A percentile compares a stretch with the other conserved stretches of the same genome.
phyloP scores from a whole-genome alignment of 768 basidiomycete species.

The Russula griseocarnosa region DNA sequence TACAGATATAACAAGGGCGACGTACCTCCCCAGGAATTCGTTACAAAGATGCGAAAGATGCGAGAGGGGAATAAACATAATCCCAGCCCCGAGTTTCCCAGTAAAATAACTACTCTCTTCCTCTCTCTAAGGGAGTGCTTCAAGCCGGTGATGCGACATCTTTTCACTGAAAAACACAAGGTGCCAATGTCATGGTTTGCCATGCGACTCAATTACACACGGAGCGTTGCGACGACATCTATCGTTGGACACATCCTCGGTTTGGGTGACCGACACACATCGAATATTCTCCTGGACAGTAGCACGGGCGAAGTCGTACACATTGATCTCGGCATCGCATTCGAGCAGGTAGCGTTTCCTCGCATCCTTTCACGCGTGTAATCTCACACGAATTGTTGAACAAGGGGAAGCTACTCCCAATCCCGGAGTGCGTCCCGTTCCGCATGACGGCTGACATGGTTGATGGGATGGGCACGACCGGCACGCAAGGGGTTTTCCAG shows the following conservation, averaged over 20 bases:
- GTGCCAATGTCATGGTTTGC: conserved; percentile 88
- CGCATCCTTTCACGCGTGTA: not conserved
- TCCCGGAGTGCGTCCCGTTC: conserved; percentile 92
- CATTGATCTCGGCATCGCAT: conserved; percentile 95
- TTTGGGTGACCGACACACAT: conserved; percentile 86
- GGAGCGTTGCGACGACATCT: conserved; percentile 89
- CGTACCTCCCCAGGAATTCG: conserved; percentile 36
- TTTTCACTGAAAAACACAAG: conserved; percentile 88
- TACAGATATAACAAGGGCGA: conserved; percentile 67
- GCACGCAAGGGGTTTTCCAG: conserved; percentile 91
- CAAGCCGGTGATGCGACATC: conserved; percentile 89
- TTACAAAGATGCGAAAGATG: conserved; percentile 33
- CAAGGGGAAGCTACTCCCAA: conserved; percentile 71
- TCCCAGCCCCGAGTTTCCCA: conserved; percentile 26
- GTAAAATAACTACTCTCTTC: conserved; percentile 35
- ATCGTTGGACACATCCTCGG: conserved; percentile 93
- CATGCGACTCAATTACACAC: conserved; percentile 83
- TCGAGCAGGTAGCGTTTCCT: conserved; percentile 70
- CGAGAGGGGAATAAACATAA: conserved; percentile 35
- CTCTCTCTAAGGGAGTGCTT: conserved; percentile 40
- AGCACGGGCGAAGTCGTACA: conserved; percentile 84
- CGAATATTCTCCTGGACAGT: conserved; percentile 88
- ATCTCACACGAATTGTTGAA: not conserved
- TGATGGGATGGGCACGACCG: conserved; percentile 88
- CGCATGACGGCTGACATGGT: conserved; percentile 91